phyloP scores from a whole-genome alignment of 2,329 filamentous ascomycete genomes.

The Colletotrichum paranaense region DNA sequence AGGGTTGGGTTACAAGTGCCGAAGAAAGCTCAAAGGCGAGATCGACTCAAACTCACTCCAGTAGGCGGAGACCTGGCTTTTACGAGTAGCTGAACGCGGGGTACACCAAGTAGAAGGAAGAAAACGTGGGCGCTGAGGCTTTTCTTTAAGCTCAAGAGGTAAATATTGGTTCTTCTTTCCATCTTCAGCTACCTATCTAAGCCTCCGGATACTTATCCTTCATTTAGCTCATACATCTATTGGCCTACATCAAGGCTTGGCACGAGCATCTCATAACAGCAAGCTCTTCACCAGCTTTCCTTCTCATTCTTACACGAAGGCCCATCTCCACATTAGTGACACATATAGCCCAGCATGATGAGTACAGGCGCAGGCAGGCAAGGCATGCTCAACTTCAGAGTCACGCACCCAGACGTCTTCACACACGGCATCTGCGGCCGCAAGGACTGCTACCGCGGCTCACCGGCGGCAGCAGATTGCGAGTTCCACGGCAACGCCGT shows the following conservation, averaged over 20 bases:
- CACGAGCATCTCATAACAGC: conserved; percentile 1
- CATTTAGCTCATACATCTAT: conserved; percentile 1
- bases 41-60: not conserved
- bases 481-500: conserved; percentile 24
- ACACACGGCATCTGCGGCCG: conserved; percentile 7
- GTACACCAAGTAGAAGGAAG: no score
- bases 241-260: not conserved
- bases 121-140: not conserved
- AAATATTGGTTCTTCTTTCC: not conserved
- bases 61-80: not conserved
- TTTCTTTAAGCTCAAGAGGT: not conserved
- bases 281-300: not conserved
- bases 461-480: conserved; percentile 9
- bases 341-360: not conserved
- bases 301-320: not conserved
- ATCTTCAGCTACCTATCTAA: not conserved
- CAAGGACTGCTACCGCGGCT: conserved; percentile 20
- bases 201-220: not conserved
- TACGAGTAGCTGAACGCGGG: not conserved
- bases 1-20: not conserved
- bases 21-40: not conserved
- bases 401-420: conserved; percentile 4
- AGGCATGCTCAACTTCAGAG: conserved; percentile 11
- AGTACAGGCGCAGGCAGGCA: not conserved
- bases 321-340: not conserved